Evolutionary conservation across 495 filamentous ascomycete genomes (phyloP).

Genomic region (Chaetomium fimeti): DNA sequence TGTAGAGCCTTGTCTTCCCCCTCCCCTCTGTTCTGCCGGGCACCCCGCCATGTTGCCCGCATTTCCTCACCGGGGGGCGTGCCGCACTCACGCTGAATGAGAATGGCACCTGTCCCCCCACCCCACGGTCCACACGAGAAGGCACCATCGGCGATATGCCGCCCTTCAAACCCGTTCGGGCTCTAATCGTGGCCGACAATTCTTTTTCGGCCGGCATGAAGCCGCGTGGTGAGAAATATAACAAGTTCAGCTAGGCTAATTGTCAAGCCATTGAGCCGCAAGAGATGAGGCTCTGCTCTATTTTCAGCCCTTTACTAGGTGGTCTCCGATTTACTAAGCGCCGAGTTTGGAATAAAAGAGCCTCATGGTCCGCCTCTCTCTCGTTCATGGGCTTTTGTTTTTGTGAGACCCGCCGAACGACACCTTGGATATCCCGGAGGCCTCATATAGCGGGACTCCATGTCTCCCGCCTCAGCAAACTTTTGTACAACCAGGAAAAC

Average conservation of each 20-base stretch:
- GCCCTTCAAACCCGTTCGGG: too few species aligned
- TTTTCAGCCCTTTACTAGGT: too few species aligned
- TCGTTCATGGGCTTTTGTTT: neutral
- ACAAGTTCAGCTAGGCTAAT: too few species aligned
- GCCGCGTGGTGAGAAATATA: too few species aligned
- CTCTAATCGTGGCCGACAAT: too few species aligned
- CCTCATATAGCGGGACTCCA: neutral
- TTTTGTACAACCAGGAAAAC: neutral
- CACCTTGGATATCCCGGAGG: neutral
- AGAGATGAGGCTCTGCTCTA: too few species aligned
- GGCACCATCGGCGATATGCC: neutral
- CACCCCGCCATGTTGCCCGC: neutral
- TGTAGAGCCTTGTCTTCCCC: neutral
- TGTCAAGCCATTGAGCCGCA: too few species aligned
- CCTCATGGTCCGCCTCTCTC: neutral
- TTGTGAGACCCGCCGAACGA: neutral
- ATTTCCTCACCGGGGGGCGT: neutral
- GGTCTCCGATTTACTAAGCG: too few species aligned
- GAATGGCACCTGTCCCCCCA: neutral
- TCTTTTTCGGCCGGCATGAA: too few species aligned
- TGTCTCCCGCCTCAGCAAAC: neutral
- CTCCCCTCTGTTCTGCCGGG: too few species aligned
- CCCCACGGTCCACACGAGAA: neutral
- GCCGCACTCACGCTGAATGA: neutral
- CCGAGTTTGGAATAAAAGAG: too few species aligned